Conservation (phyloP, 1,284 basidiomycete species). For the Abortiporus biennis region DNA sequence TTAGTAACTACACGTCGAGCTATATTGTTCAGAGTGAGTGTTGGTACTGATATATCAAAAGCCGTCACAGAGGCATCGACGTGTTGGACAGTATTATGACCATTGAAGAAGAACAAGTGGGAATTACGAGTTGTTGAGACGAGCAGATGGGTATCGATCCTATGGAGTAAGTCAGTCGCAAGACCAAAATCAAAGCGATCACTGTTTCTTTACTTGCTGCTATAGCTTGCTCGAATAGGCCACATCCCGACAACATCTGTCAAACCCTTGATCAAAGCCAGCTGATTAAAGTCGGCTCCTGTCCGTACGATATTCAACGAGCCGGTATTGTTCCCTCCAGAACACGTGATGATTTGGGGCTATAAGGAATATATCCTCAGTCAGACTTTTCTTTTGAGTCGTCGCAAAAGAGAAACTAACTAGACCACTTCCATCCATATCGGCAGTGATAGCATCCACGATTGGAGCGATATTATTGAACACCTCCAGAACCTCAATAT, state of each 20-base stretch:
- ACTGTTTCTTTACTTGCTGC: conserved; percentile 42
- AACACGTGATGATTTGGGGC: conserved; percentile 85
- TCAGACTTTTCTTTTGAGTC: conserved; percentile 1
- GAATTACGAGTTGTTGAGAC: conserved; percentile 51
- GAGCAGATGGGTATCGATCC: conserved; percentile 50
- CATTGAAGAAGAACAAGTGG: conserved; percentile 45
- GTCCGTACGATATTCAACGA: conserved; percentile 79
- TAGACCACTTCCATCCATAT: conserved; percentile 71
- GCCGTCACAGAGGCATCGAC: conserved; percentile 32
- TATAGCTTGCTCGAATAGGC: conserved; percentile 48
- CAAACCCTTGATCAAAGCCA: conserved; percentile 58
- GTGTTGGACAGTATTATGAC: conserved; percentile 30
- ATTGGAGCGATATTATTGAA: conserved; percentile 88
- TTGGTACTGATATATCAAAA: conserved; percentile 45
- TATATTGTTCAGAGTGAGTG: conserved; percentile 63
- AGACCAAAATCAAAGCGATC: not conserved
- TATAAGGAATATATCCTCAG: conserved; percentile 9
- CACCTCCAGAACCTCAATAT: conserved; percentile 53
- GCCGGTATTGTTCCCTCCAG: conserved; percentile 79
- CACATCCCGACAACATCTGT: conserved; percentile 57
- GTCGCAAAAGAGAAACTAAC: conserved; percentile 34
- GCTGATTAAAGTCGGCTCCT: conserved; percentile 78
- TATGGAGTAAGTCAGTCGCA: conserved; percentile 17
- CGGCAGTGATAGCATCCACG: conserved; percentile 75
- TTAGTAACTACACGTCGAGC: conserved; percentile 26